Evolutionary conservation across 2,329 filamentous ascomycete species (phyloP), one percentile per base, ranked within the genome.

Genomic region (Claviceps spartinae): DNA sequence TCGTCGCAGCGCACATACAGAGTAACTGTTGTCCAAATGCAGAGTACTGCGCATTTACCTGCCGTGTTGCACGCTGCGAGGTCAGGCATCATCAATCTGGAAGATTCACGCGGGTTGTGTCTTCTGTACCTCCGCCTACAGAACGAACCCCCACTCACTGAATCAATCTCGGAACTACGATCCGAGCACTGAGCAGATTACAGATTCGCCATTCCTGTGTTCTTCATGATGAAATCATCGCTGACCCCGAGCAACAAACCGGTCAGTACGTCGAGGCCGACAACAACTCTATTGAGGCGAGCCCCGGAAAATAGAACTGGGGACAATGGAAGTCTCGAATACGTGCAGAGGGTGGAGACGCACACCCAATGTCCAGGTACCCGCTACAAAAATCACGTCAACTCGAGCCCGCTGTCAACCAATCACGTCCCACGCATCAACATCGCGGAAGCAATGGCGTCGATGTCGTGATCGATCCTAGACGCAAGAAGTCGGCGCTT

Each of bases 381-480:
- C 34, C 22, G 44, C 18, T 54, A 56, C 55, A 20, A 30, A 34
- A 43, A 26, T 30, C 34, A 45, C 47, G 51, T 53, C 50, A 47
- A 58, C 47, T 57, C 56, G 57, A 55, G 57, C 55, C 54, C 55
- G 53, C 50, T 51, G 38, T 49, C 51, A 54, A 48, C 68, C 69
- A 72, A 70, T 71, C 64, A 69, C 53, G 55, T 57, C 54, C 54
- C 49, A 53, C 37, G 24, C 5, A 46, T 36, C 56, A 61, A 59
- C 63, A 68, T 72, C 69, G 69, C 69, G 70, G 72, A 70, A 70
- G 71, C 65, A 56, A 67, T 74, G 73, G 72, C 71, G 71, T 68
- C 66, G 71, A 74, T 74, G 72, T 73, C 72, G 72, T 74, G 72
- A 73, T 74, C 67, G 63, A 60, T 67, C 63, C 62, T 62, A 63